Base-by-base conservation (phyloP, 2,329 filamentous ascomycete genomes). In the Emericellopsis atlantica region DNA sequence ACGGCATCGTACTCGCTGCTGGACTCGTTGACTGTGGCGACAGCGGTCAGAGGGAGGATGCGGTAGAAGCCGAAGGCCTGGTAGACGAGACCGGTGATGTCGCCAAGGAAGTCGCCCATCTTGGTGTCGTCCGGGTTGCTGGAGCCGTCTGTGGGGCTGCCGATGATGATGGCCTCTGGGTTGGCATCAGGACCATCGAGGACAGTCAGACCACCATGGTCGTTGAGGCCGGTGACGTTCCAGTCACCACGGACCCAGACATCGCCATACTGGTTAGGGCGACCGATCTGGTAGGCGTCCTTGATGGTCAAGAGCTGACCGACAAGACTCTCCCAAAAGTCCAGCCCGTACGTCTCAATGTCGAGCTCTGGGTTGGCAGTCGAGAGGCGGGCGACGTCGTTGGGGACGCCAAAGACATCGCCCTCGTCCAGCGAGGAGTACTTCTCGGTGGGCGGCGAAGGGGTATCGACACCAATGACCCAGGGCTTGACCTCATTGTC, bases 301-400 rank as follows among this genome's bases (percentile, higher is more conserved):
- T 66, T 66, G 37, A 85, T 61, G 1, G 74, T 82, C 12, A 86
- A 79, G 7, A 84, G 64, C 57, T 84, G 78, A 23, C 80, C 81
- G 41, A 64, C 66, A 43, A 85, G 58, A 46, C 72, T 79, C 66
- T 85, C 77, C 81, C 81, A 85, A 53, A 84, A 86, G 55, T 85
- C 81, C 24, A 85, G 62, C 3, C 81, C 81, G 51, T 79, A 85
- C 34, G 63, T 59, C 18, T 61, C 59, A 2, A 80, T 80, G 45
- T 80, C 56, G 32, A 85, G 66, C 12, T 62, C 60, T 0, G 79
- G 79, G 53, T 85, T 84, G 29, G 54, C 61, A 6, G 56, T 61
- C 2, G 77, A 80, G 32, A 85, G 53, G 47, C 69, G 67, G 45
- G 63, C 70, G 32, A 63, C 61, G 45, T 75, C 80, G 51, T 81